phyloP scores from a whole-genome alignment of 176 grass and related monocot genomes.

The Aegilops tauschii region DNA sequence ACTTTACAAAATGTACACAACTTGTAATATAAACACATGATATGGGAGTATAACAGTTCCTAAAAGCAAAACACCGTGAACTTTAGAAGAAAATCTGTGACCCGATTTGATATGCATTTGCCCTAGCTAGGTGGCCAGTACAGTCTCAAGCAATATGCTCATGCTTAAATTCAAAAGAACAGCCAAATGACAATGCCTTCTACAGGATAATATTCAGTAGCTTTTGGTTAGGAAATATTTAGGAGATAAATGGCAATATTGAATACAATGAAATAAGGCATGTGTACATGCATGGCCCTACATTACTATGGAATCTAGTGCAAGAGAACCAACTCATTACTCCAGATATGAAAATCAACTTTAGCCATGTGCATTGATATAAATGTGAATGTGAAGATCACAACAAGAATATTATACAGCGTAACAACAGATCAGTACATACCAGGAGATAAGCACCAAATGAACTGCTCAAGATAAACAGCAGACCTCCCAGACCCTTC shows the following conservation, averaged over 20 bases:
- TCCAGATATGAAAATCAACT: neutral
- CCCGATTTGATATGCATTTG: too few species aligned
- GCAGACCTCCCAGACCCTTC: constrained; percentile 84
- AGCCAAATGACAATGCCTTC: neutral
- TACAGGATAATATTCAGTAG: neutral
- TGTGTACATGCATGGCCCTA: neutral
- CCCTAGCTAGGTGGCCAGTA: neutral
- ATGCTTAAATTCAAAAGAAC: neutral
- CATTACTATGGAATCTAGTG: neutral
- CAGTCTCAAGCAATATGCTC: neutral
- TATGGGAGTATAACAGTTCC: neutral
- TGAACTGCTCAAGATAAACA: constrained; percentile 89
- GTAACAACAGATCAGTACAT: neutral
- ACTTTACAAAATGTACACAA: too few species aligned
- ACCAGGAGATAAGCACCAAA: constrained; percentile 90
- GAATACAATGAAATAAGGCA: neutral
- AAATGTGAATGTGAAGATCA: neutral
- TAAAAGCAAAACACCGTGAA: neutral
- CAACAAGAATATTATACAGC: constrained; percentile 2
- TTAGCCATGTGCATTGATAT: neutral
- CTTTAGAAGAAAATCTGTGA: neutral
- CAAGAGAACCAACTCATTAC: neutral
- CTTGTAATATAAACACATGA: neutral
- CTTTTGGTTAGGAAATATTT: neutral
- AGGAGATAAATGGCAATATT: neutral